A percentile compares a stretch with the other conserved stretches of the same genome.
Conservation (phyloP, 73 alveolate genomes). For the Effrenium voratum region DNA sequence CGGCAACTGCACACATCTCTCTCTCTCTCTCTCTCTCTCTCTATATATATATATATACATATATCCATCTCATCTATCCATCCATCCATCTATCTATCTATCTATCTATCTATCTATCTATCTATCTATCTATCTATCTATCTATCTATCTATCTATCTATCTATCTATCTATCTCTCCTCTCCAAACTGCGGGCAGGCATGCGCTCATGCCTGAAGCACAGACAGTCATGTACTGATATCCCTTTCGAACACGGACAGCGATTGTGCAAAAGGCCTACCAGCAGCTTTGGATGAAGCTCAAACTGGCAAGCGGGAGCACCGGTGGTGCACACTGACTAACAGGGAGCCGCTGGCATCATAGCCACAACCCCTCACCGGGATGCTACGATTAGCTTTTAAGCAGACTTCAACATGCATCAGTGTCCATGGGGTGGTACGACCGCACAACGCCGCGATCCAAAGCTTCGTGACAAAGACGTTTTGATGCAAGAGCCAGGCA, state of each 20-base stretch:
- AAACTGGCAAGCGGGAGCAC: neutral
- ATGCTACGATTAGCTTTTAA: neutral
- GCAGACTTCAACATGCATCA: neutral
- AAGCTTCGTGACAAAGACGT: neutral
- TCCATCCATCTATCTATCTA: too few relatives aligned
- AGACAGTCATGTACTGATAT: too few relatives aligned
- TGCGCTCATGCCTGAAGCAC: neutral
- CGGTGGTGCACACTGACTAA: neutral
- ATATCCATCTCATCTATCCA: too few relatives aligned
- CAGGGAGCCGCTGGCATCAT: neutral
- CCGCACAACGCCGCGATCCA: neutral
- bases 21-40: too few relatives aligned
- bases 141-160: too few relatives aligned
- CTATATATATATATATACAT: too few relatives aligned
- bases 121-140: too few relatives aligned
- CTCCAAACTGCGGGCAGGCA: neutral
- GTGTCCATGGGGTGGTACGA: neutral
- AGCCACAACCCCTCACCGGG: neutral
- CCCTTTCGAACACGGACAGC: neutral
- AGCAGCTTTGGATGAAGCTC: constrained; percentile 59
- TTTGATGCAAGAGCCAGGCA: neutral
- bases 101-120: too few relatives aligned
- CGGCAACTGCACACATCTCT: too few relatives aligned
- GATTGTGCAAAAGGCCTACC: constrained; percentile 10
- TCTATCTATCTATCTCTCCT: too few relatives aligned